A percentile compares a stretch with the other conserved stretches of the same genome.
These are phyloP conservation scores for Scenedesmus sp. DNA, from an alignment of 163 green algal genomes.

Conservation along the genomic window DNA sequence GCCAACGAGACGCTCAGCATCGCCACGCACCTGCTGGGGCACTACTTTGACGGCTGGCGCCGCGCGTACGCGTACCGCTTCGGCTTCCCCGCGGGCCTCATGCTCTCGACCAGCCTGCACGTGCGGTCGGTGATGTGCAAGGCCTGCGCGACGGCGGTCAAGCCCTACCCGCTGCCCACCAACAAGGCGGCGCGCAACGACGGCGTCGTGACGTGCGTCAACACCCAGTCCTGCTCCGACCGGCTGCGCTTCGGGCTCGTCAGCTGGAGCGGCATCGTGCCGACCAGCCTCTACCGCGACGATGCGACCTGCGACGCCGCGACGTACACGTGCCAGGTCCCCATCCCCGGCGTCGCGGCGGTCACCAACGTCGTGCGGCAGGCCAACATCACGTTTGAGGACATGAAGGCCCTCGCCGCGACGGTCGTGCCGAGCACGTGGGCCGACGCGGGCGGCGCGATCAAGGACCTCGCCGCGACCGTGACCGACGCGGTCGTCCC, in stretches of 20 bases:
- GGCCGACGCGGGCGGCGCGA: too few relatives aligned
- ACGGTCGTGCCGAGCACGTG: too few relatives aligned
- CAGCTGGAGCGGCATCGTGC: conserved; percentile 21
- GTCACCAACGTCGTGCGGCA: conserved; percentile 23
- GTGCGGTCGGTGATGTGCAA: conserved; percentile 30
- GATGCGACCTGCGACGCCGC: conserved; percentile 24
- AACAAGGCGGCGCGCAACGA: conserved; percentile 41
- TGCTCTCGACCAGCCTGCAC: conserved; percentile 15
- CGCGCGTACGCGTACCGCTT: conserved; percentile 11
- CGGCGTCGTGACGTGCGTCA: conserved; percentile 31
- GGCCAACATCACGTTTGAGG: too few relatives aligned
- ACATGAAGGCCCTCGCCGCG: too few relatives aligned
- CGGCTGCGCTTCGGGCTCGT: conserved; percentile 25
- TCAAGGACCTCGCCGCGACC: too few relatives aligned
- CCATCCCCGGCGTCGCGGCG: background rate
- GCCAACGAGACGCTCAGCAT: conserved; percentile 8
- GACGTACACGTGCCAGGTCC: conserved; percentile 22
- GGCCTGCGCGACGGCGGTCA: conserved; percentile 26
- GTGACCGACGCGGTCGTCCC: too few relatives aligned
- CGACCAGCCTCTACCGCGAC: conserved; percentile 9
- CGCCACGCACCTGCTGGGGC: conserved; percentile 29
- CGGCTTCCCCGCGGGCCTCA: conserved; percentile 2
- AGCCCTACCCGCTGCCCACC: conserved; percentile 27
- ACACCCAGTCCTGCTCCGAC: conserved; percentile 21
- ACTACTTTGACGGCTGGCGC: conserved; percentile 42